A percentile compares a stretch with the other conserved stretches of the same genome.
phyloP scores from a whole-genome alignment of 352 stramenopile species.

The Phytophthora constricta region DNA sequence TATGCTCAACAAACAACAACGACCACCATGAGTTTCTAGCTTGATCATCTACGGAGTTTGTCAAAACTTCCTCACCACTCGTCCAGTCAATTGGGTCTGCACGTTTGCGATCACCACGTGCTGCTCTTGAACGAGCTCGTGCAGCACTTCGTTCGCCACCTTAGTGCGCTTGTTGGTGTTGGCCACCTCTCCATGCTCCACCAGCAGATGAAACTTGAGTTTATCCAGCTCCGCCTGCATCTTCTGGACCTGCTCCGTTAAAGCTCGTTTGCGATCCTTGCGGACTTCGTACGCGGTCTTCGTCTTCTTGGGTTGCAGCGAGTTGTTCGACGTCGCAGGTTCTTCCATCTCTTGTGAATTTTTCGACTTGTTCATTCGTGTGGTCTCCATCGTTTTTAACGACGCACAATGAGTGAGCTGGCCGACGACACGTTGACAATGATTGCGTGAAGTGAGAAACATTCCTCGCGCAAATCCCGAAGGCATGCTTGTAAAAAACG shows the following conservation, averaged over 20 bases:
- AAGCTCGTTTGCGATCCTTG: slow-evolving; percentile 38
- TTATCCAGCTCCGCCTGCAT: slow-evolving; percentile 36
- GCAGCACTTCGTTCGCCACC: slow-evolving; percentile 19
- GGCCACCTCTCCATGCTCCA: slow-evolving; percentile 19
- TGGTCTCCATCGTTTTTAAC: too few species aligned
- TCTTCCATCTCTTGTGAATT: too few species aligned
- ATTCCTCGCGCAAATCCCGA: too few species aligned
- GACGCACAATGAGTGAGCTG: too few species aligned
- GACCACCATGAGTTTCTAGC: slow-evolving; percentile 20
- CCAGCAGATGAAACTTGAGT: slow-evolving; percentile 37
- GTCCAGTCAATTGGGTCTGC: slow-evolving; percentile 14
- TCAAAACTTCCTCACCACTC: slow-evolving; percentile 13
- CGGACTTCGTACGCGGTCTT: slow-evolving; percentile 31
- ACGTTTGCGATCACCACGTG: slow-evolving; percentile 21
- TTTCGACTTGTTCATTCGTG: too few species aligned
- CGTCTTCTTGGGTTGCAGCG: slow-evolving; percentile 8
- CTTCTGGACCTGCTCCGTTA: slow-evolving; percentile 26
- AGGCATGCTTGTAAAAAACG: too few species aligned
- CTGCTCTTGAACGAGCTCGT: slow-evolving; percentile 25
- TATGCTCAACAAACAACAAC: neutral
- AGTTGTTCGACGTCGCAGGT: too few species aligned
- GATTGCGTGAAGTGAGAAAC: too few species aligned
- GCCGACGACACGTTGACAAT: too few species aligned
- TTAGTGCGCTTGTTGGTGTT: slow-evolving; percentile 6
- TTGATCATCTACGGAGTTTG: neutral